Base-by-base conservation (phyloP, 805 yeast genomes). In the Hermanozyma aechmeae region DNA sequence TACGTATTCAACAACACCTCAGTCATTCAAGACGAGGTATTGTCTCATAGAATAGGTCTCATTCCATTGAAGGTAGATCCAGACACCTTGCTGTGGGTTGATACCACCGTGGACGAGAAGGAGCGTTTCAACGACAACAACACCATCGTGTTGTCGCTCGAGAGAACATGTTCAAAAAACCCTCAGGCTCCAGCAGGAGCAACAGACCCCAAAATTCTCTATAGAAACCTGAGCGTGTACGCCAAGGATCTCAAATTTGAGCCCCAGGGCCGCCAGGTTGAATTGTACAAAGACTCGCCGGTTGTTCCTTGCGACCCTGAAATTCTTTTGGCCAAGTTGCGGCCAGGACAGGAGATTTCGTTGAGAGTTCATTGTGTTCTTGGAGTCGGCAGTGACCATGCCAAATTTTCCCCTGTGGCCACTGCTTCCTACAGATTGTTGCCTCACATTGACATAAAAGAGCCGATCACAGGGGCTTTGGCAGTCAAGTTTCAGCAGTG, bases 301-400 rank as follows among this genome's bases (percentile, higher is more conserved):
- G 83, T 79, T 22, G 77, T 63, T 7, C 80, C 95, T 14, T 69
- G 81, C 34, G 92, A 87, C 58, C 95, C 96, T 21, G 80, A 92
- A 53, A 83, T 92, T 42, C 60, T 92, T 39, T 57, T 92, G 30
- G 96, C 95, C 29, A 92, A 92, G 59, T 66, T 92, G 48, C 75
- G 98, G 47, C 97, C 97, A 5, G 96, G 96, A 27, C 98, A 92
- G 61, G 97, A 92, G 58, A 87, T 92, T 39, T 73, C 89, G 16
- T 66, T 92, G 40, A 70, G 86, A 49, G 94, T 81, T 33, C 95
- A 86, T 59, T 92, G 96, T 53, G 67, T 87, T 17, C 67, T 89
- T 38, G 98, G 98, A 34, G 61, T 83, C 41, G 98, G 96, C 29
- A 59, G 85, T 24, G 98, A 92, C 55, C 98, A 92, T 57, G 96